Conservation (phyloP, 495 filamentous ascomycete genomes). For the Lophiotrema nucula region DNA sequence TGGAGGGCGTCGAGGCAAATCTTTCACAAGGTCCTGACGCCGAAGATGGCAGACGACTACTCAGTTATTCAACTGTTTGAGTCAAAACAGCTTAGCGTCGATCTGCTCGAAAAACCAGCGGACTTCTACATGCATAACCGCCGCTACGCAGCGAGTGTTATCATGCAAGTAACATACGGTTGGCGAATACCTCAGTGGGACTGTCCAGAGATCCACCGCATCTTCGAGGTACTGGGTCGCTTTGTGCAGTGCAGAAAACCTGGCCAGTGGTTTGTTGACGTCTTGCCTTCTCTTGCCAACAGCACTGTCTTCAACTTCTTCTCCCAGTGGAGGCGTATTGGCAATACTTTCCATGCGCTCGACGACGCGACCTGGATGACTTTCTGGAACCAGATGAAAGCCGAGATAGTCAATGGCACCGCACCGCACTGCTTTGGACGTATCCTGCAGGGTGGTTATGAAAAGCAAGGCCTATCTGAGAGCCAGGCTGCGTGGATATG, state of each 20-base stretch:
- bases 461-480: slow-evolving; percentile 1
- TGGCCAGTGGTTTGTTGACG: slow-evolving; percentile 9
- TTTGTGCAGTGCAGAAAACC: slow-evolving; percentile 12
- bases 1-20: slow-evolving; percentile 3
- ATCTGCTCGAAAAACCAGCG: neutral
- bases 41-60: slow-evolving; percentile 11
- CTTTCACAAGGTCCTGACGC: slow-evolving; percentile 9
- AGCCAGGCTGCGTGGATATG: slow-evolving; percentile 4
- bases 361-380: neutral
- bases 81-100: slow-evolving; percentile 7
- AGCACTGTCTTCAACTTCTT: slow-evolving; percentile 4
- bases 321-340: slow-evolving; percentile 1
- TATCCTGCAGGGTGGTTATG: slow-evolving; percentile 1
- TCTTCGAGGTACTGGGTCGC: slow-evolving; percentile 5
- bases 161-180: slow-evolving; percentile 10
- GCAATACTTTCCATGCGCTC: neutral
- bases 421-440: slow-evolving; percentile 10
- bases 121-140: slow-evolving; percentile 16
- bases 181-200: slow-evolving; percentile 10
- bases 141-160: neutral
- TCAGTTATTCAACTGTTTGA: slow-evolving; percentile 10
- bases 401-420: slow-evolving; percentile 1
- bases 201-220: slow-evolving; percentile 6
- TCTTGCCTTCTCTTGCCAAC: slow-evolving; percentile 1
- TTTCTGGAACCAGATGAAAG: slow-evolving; percentile 11